These are phyloP conservation scores for Tieghemiomyces parasiticus DNA, from an alignment of 192 early-diverging fungal genomes.

Conservation along the genomic window DNA sequence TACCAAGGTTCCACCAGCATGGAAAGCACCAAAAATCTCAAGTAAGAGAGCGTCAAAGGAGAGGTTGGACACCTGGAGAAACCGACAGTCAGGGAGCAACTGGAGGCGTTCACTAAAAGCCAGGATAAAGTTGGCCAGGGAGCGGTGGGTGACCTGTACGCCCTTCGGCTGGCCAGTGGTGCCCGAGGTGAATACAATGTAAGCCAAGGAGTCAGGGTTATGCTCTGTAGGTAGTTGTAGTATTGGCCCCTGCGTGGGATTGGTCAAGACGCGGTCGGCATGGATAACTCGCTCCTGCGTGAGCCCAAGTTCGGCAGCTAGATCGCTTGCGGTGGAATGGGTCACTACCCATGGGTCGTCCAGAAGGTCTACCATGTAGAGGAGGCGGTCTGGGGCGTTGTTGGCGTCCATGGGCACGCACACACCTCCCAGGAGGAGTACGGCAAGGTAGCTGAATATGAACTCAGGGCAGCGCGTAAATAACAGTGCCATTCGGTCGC, in stretches of 20 bases:
- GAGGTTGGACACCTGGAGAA: not conserved
- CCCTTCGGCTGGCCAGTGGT: constrained; percentile 7
- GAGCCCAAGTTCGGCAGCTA: not conserved
- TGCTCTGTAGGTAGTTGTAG: not conserved
- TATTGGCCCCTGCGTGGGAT: not conserved
- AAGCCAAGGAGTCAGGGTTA: not conserved
- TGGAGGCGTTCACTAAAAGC: not conserved
- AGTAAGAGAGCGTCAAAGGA: not conserved
- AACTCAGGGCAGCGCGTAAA: not conserved
- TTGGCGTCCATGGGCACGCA: not conserved
- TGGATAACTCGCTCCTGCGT: not conserved
- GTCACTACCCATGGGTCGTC: not conserved
- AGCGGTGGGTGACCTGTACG: not conserved
- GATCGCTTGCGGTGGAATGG: not conserved
- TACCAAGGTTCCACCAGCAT: not conserved
- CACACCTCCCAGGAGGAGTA: not conserved
- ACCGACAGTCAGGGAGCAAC: not conserved
- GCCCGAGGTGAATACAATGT: constrained; percentile 1
- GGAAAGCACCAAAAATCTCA: not conserved
- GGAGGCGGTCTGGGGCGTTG: not conserved
- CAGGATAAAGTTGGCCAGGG: not conserved
- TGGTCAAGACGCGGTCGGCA: not conserved
- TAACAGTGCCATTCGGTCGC: not conserved
- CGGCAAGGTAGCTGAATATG: not conserved
- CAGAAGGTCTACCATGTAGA: not conserved